Percentiles rank a stretch among this genome's conserved stretches.
Conservation (phyloP, 352 stramenopile species). For the Phytopythium litorale region DNA sequence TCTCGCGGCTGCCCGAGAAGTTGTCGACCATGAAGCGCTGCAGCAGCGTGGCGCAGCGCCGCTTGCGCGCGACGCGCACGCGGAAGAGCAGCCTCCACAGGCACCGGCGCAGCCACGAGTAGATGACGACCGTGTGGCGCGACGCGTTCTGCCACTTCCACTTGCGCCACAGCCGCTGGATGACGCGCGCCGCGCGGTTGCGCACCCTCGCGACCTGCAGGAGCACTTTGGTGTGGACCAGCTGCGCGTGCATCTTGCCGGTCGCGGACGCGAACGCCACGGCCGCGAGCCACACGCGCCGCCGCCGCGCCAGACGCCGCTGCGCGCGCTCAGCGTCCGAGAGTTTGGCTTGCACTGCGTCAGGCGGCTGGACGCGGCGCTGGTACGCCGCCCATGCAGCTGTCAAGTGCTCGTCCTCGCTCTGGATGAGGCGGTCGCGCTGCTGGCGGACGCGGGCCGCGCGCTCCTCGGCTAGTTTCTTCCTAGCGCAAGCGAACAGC, state of each 20-base stretch:
- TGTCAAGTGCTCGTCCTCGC: slow-evolving; percentile 30
- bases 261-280: slow-evolving; percentile 37
- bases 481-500: slow-evolving; percentile 31
- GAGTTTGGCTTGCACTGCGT: slow-evolving; percentile 7
- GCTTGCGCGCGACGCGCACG: slow-evolving; percentile 37
- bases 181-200: slow-evolving; percentile 36
- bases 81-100: slow-evolving; percentile 66
- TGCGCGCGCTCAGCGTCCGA: slow-evolving; percentile 26
- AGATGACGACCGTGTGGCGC: slow-evolving; percentile 56
- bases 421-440: slow-evolving; percentile 37
- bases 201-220: slow-evolving; percentile 27
- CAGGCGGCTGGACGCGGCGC: slow-evolving; percentile 17
- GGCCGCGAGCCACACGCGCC: slow-evolving; percentile 51
- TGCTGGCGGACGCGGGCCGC: slow-evolving; percentile 38
- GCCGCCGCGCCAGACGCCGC: slow-evolving; percentile 27
- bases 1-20: slow-evolving; percentile 49
- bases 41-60: slow-evolving; percentile 29
- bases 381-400: slow-evolving; percentile 37
- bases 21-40: slow-evolving; percentile 61
- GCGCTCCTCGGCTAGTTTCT: slow-evolving; percentile 53
- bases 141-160: slow-evolving; percentile 63
- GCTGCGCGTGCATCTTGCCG: slow-evolving; percentile 26
- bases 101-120: slow-evolving; percentile 66
- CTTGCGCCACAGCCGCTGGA: slow-evolving; percentile 57
- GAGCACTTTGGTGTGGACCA: slow-evolving; percentile 30